These are phyloP conservation scores for Candida ulmi DNA, from an alignment of 805 yeast genomes.

Conservation along the genomic window DNA sequence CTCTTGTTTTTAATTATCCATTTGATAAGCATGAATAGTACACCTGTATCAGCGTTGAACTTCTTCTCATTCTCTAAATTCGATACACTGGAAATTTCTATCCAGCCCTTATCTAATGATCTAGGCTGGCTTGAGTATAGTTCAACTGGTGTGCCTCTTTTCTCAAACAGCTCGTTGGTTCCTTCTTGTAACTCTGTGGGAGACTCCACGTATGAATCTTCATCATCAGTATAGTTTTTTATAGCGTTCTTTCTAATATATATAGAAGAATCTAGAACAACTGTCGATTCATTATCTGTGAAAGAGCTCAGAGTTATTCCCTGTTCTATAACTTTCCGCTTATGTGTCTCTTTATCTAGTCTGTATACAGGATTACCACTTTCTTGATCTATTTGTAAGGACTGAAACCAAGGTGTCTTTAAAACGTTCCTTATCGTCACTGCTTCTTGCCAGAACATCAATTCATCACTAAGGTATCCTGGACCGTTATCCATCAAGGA, in stretches of 20 bases:
- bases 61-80: too few relatives aligned
- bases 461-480: constrained; percentile 23
- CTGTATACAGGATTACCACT: not conserved
- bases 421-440: constrained; percentile 21
- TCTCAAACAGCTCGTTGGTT: not conserved
- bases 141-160: too few relatives aligned
- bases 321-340: constrained; percentile 5
- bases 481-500: constrained; percentile 18
- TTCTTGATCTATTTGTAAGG: constrained; percentile 10
- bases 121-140: not conserved
- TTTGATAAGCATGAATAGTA: constrained; percentile 15
- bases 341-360: constrained; percentile 2
- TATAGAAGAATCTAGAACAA: constrained; percentile 19
- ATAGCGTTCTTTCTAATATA: constrained; percentile 8
- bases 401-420: constrained; percentile 30
- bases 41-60: too few relatives aligned
- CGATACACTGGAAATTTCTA: not conserved
- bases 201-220: constrained; percentile 5
- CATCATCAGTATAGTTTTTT: constrained; percentile 12
- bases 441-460: constrained; percentile 31
- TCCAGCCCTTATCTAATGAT: constrained; percentile 5
- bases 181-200: constrained; percentile 3
- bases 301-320: not conserved
- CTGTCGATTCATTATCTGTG: constrained; percentile 2
- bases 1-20: constrained; percentile 15